Percentiles rank a stretch among this genome's conserved stretches.
phyloP scores from a whole-genome alignment of 345 rosid species.

The Linum usitatissimum region DNA sequence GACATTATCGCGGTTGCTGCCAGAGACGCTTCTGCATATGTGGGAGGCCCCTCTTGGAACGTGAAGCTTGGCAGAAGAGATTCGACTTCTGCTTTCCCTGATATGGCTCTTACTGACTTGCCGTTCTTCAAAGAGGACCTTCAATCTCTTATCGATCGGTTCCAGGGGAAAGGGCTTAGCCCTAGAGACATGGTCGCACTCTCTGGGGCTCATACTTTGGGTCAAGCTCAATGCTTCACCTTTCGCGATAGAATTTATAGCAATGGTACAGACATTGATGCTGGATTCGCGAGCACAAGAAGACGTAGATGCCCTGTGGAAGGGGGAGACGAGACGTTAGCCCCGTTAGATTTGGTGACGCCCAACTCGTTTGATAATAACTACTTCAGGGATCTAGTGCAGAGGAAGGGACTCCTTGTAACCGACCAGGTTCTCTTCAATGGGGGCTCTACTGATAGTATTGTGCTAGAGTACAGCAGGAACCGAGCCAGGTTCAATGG shows the following conservation, averaged over 20 bases:
- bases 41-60: conserved; percentile 18
- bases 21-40: conserved; percentile 13
- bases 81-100: conserved; percentile 6
- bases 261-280: conserved; percentile 11
- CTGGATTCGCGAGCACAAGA: conserved; percentile 16
- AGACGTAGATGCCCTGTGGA: conserved; percentile 4
- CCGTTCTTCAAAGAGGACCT: conserved; percentile 1
- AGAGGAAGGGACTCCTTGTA: neutral
- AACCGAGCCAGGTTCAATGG: neutral
- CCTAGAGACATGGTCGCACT: conserved; percentile 21
- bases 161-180: conserved; percentile 10
- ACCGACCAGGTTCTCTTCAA: neutral
- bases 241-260: conserved; percentile 15
- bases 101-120: neutral
- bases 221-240: conserved; percentile 10
- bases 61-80: conserved; percentile 22
- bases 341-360: conserved; percentile 1
- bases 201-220: conserved; percentile 18
- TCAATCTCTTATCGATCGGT: neutral
- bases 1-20: conserved; percentile 22
- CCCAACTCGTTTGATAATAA: neutral
- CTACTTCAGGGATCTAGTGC: neutral
- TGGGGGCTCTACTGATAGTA: neutral
- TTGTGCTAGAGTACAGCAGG: neutral
- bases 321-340: conserved; percentile 8